Conservation (phyloP, 805 yeast genomes). For the Monosporozyma servazzii region DNA sequence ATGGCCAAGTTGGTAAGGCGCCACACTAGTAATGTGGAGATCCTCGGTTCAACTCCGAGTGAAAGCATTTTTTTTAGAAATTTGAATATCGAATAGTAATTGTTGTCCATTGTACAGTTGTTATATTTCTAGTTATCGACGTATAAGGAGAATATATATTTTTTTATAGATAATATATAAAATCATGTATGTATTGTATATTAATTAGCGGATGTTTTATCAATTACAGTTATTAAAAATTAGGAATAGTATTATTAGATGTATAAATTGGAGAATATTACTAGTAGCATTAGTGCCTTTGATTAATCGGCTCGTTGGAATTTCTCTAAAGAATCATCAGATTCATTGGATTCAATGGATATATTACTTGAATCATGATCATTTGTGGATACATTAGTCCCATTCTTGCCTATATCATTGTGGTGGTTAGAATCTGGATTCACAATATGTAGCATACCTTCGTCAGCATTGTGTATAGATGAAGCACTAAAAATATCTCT, state of each 20-base stretch:
- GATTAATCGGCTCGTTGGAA: background rate
- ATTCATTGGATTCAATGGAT: background rate
- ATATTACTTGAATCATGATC: background rate
- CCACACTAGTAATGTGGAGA: conserved; percentile 84
- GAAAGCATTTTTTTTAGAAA: conserved; percentile 45
- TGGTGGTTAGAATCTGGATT: conserved; percentile 30
- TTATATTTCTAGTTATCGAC: too few species aligned
- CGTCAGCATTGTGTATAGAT: conserved; percentile 40
- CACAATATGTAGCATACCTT: conserved; percentile 41
- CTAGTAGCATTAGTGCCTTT: background rate
- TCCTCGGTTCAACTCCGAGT: conserved; percentile 73
- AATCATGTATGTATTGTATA: background rate
- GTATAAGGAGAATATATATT: conserved; percentile 51
- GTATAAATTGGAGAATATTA: background rate
- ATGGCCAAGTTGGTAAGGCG: conserved; percentile 76
- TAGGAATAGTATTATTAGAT: background rate
- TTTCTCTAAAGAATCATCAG: background rate
- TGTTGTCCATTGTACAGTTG: too few species aligned
- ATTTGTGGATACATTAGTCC: background rate
- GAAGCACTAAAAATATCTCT: conserved; percentile 46
- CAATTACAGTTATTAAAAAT: background rate
- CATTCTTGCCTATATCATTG: background rate
- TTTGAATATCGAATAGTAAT: too few species aligned
- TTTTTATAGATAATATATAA: conserved; percentile 15
- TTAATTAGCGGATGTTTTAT: background rate